Conservation (phyloP, 2,329 filamentous ascomycete genomes). For the Paramyrothecium sp. region DNA sequence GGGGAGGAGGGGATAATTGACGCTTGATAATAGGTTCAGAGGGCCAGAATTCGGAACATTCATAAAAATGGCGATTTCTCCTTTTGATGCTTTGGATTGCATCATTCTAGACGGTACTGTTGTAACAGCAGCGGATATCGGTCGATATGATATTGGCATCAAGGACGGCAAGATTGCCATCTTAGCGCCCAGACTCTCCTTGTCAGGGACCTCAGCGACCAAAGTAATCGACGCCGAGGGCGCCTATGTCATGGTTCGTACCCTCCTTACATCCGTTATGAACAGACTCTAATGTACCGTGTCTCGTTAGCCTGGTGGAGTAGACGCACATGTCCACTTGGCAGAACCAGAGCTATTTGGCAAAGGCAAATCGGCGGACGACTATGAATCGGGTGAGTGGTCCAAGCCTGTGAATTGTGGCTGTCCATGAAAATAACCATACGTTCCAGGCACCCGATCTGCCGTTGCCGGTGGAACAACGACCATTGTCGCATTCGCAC, state of each 20-base stretch:
- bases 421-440: not conserved
- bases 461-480: constrained; percentile 60
- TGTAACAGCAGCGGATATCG: not conserved
- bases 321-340: not conserved
- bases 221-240: not conserved
- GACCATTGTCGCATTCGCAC: constrained; percentile 57
- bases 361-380: not conserved
- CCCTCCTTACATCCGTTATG: not conserved
- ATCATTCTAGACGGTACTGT: not conserved
- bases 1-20: too few relatives aligned
- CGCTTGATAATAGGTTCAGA: too few relatives aligned
- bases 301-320: not conserved
- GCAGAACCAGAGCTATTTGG: not conserved
- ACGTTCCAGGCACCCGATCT: constrained; percentile 41
- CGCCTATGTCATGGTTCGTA: not conserved
- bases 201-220: not conserved
- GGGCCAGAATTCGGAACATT: too few relatives aligned
- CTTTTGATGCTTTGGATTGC: not conserved
- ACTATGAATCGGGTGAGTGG: too few relatives aligned
- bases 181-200: not conserved
- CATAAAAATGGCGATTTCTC: too few relatives aligned
- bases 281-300: not conserved
- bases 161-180: not conserved
- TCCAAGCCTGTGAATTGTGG: too few relatives aligned
- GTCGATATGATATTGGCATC: not conserved